These are phyloP conservation scores for Penicillium decumbens DNA, from an alignment of 2,329 filamentous ascomycete species.

Conservation along the genomic window DNA sequence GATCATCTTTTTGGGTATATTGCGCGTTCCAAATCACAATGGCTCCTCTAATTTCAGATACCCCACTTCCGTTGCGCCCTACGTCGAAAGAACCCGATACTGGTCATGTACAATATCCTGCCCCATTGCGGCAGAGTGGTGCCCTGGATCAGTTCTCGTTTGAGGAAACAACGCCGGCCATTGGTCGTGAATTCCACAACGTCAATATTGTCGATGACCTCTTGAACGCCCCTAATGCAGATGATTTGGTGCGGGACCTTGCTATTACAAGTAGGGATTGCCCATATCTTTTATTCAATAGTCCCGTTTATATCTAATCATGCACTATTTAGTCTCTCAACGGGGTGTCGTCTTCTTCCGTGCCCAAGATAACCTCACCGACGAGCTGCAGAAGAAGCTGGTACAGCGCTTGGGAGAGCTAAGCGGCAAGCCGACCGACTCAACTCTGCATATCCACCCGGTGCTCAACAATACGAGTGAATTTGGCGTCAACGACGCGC, in stretches of 20 bases:
- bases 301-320: not conserved
- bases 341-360: constrained; percentile 68
- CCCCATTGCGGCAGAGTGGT: constrained; percentile 33
- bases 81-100: not conserved
- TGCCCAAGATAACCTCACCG: constrained; percentile 56
- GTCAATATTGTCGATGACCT: constrained; percentile 47
- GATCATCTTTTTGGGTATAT: not conserved
- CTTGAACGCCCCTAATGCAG: constrained; percentile 57
- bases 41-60: constrained; percentile 5
- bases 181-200: constrained; percentile 41
- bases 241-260: constrained; percentile 61
- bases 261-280: constrained; percentile 58
- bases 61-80: constrained; percentile 10
- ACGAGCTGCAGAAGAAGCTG: constrained; percentile 63
- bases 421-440: constrained; percentile 55
- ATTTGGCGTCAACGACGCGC: constrained; percentile 53
- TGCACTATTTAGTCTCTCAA: constrained; percentile 52
- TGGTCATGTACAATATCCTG: constrained; percentile 9
- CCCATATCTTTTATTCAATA: too few species aligned
- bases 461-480: constrained; percentile 53
- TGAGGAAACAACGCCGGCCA: constrained; percentile 42
- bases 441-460: constrained; percentile 58
- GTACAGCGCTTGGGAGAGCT: constrained; percentile 57
- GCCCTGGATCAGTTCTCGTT: constrained; percentile 39
- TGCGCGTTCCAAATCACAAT: not conserved